A percentile compares a stretch with the other conserved stretches of the same genome.
Conservation (phyloP, 768 basidiomycete genomes). For the Naganishia kalamii region DNA sequence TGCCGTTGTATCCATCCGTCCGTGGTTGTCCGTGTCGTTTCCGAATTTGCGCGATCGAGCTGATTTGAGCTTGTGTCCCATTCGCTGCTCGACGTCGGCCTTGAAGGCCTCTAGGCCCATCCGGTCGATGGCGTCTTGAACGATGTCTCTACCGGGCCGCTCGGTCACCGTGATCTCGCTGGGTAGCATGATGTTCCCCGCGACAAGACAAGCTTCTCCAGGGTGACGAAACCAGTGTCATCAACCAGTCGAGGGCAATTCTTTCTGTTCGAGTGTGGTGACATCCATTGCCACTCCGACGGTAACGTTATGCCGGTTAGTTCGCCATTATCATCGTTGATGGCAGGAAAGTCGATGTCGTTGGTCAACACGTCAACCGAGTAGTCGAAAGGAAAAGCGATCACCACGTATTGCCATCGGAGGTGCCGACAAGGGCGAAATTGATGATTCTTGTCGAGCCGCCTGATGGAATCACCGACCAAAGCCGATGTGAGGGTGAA, state of each 20-base stretch:
- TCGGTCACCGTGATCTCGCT: conserved; percentile 93
- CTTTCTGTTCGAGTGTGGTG: conserved; percentile 96
- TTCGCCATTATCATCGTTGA: conserved; percentile 67
- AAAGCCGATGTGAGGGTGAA: conserved; percentile 21
- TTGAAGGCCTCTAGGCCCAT: conserved; percentile 88
- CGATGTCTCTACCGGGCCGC: conserved; percentile 59
- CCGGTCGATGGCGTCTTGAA: conserved; percentile 92
- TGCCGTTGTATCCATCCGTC: conserved; percentile 88
- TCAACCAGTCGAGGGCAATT: conserved; percentile 87
- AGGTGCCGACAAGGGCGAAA: conserved; percentile 24
- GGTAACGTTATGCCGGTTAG: conserved; percentile 90
- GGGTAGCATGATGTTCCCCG: conserved; percentile 91
- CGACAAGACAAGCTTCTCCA: conserved; percentile 76
- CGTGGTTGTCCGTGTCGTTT: conserved; percentile 85
- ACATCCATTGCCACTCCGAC: conserved; percentile 99
- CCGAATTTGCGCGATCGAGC: conserved; percentile 73
- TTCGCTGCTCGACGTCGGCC: conserved; percentile 77
- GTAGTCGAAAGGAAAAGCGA: conserved; percentile 87
- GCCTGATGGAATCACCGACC: conserved; percentile 3
- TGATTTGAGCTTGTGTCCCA: conserved; percentile 70
- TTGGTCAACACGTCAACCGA: conserved; percentile 86
- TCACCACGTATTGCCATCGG: conserved; percentile 27
- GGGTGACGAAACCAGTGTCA: conserved; percentile 85
- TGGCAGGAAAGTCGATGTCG: conserved; percentile 94
- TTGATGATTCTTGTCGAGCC: conserved; percentile 3